Evolutionary conservation across 371 early-diverging fungal genomes (phyloP).

Genomic region (Rhizopus arrhizus): DNA sequence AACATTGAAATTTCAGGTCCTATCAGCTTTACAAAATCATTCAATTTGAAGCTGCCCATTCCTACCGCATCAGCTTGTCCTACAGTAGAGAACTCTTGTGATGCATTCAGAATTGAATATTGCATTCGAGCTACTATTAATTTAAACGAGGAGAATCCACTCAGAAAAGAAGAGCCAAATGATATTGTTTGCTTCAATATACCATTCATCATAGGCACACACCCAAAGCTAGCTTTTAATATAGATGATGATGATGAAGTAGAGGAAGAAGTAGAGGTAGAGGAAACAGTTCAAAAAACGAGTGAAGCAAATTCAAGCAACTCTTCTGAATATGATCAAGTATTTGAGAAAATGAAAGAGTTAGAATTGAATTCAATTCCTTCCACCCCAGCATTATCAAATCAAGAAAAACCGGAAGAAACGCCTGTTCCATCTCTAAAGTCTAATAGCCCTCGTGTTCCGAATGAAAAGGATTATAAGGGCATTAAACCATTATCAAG

Average conservation of each 20-base stretch:
- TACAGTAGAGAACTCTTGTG: constrained; percentile 20
- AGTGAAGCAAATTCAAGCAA: neutral
- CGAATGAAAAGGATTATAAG: neutral
- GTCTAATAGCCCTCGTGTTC: too few relatives aligned
- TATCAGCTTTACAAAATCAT: constrained; percentile 22
- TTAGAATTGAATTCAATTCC: constrained; percentile 7
- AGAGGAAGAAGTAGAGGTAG: neutral
- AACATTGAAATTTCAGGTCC: constrained; percentile 33
- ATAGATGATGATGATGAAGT: constrained; percentile 41
- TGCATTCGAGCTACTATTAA: constrained; percentile 35
- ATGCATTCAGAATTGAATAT: constrained; percentile 39
- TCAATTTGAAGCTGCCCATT: constrained; percentile 30
- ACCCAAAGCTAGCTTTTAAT: constrained; percentile 33
- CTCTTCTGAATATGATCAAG: constrained; percentile 12
- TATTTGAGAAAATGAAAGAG: constrained; percentile 18
- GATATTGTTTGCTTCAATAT: constrained; percentile 30
- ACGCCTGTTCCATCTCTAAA: too few relatives aligned
- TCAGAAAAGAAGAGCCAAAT: constrained; percentile 12
- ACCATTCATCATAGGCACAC: constrained; percentile 46
- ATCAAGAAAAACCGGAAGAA: neutral
- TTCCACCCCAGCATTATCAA: neutral
- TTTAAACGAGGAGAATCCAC: constrained; percentile 33
- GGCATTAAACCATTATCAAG: neutral
- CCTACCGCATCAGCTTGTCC: constrained; percentile 26
- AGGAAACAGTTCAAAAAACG: neutral